Base-by-base conservation (phyloP, 257 asterid species). In the Rhazya stricta region DNA sequence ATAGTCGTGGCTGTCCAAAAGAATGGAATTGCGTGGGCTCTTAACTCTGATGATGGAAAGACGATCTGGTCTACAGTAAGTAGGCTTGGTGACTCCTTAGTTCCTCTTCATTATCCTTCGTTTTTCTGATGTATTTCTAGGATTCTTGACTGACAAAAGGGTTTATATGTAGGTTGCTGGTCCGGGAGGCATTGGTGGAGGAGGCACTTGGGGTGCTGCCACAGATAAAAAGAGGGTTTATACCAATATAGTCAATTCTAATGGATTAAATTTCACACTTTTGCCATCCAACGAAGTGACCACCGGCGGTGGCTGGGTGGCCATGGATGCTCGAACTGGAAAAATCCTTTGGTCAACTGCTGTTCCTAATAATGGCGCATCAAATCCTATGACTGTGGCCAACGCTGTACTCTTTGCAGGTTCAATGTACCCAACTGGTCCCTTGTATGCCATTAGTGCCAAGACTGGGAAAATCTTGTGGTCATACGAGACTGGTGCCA, bases 161-260 rank as follows among this genome's bases (percentile, higher is more conserved):
- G 58, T 53, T 53, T 53, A 53, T 53, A 53, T 80, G 58, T 11
- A 83, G 89, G 86, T 71, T 54, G 89, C 86, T 21, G 87, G 89
- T 16, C 87, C 87, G 0, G 87, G 87, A 42, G 81, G 87, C 18
- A 2, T 9, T 0, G 19, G 9, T 0, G 87, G 87, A 29, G 89
- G 89, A 29, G 87, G 87, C 7, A 83, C 69, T 0, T 83, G 87
- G 85, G 89, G 89, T 18, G 80, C 90, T 1, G 86, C 90, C 9
- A 81, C 86, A 12, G 85, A 86, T 32, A 68, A 43, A 0, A 62
- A 53, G 37, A 74, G 84, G 8, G 79, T 81, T 18, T 86, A 86
- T 46, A 86, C 85, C 39, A 83, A 79, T 79, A 86, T 83, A 9
- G 90, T 83, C 79, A 86, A 83, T 66, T 57, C 48, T 36, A 36